These are phyloP conservation scores for Panicum hallii DNA, from an alignment of 202 grass and related monocot genomes.

Conservation along the genomic window DNA sequence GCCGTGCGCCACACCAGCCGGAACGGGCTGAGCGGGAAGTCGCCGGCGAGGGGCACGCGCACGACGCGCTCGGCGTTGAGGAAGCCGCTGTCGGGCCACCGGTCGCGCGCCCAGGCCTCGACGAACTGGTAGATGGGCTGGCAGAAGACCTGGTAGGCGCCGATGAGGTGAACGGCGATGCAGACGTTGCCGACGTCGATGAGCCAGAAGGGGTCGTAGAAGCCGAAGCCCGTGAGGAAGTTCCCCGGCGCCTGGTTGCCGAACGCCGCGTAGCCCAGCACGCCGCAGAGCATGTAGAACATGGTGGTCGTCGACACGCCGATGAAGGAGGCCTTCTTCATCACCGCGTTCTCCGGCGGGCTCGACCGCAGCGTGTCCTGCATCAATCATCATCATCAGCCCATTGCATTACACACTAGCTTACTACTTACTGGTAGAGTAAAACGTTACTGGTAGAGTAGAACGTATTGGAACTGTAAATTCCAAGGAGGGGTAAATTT, in stretches of 20 bases:
- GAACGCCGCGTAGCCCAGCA: conserved; percentile 87
- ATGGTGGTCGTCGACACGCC: conserved; percentile 72
- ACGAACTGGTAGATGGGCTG: conserved; percentile 84
- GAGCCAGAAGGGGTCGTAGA: conserved; percentile 98
- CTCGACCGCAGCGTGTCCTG: conserved; percentile 86
- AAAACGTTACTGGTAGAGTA: not conserved
- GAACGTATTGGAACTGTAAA: not conserved
- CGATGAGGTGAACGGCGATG: conserved; percentile 84
- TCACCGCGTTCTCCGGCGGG: conserved; percentile 86
- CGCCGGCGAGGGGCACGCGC: conserved; percentile 48
- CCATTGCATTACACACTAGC: not conserved
- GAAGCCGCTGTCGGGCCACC: conserved; percentile 59
- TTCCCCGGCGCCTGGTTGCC: conserved; percentile 85
- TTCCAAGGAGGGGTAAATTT: not conserved
- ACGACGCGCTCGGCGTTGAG: conserved; percentile 55
- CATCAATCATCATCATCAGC: not conserved
- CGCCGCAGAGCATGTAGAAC: conserved; percentile 93
- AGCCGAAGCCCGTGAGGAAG: conserved; percentile 91
- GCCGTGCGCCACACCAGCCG: conserved; percentile 67
- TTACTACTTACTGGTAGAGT: not conserved
- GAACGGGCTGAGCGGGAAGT: conserved; percentile 60
- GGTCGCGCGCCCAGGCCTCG: conserved; percentile 49
- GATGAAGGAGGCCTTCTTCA: conserved; percentile 89
- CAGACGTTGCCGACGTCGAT: conserved; percentile 89
- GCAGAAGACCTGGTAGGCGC: conserved; percentile 96